Evolutionary conservation across 495 filamentous ascomycete species (phyloP), one percentile per base, ranked within the genome.

Genomic region (Penicillium parvum): DNA sequence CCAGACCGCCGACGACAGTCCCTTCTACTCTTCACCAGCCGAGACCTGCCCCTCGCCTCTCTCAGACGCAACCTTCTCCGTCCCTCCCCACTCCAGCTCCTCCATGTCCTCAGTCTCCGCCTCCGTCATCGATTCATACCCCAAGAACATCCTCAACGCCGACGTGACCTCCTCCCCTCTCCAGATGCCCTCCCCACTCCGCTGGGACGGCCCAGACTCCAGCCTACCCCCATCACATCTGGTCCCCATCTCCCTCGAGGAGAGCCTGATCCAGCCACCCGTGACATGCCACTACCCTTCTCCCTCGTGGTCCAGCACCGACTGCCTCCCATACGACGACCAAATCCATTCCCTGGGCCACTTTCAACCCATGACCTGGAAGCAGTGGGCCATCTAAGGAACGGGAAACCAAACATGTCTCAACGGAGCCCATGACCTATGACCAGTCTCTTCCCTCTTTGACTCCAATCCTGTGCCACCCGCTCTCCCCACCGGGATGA

Each of bases 11-110:
- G 67, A 71, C 32, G 69, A 71, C 40, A 60, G 56, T 30, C 61
- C 63, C 9, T 71, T 69, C 50, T 73, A 71, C 46, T 66, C 67
- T 20, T 60, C 57, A 1, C 64, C 64, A 18, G 64, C 69, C 23
- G 69, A 73, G 45, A 61, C 67, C 32, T 73, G 69, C 49, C 57
- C 67, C 4, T 71, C 69, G 17, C 69, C 69, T 35, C 54, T 61
- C 2, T 73, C 69, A 0, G 67, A 71, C 30, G 57, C 59, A 15
- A 54, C 65, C 23, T 61, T 58, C 15, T 66, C 65, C 21, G 41
- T 71, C 27, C 62, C 65, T 25, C 56, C 69, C 15, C 61, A 64
- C 40, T 52, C 64, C 22, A 57, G 58, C 33, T 66, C 63, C 32
- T 68, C 66, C 2, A 56, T 70, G 19, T 66, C 64, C 14, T 64